These are phyloP conservation scores for Plasmodium fragile DNA, from an alignment of 169 alveolate genomes.

Conservation along the genomic window DNA sequence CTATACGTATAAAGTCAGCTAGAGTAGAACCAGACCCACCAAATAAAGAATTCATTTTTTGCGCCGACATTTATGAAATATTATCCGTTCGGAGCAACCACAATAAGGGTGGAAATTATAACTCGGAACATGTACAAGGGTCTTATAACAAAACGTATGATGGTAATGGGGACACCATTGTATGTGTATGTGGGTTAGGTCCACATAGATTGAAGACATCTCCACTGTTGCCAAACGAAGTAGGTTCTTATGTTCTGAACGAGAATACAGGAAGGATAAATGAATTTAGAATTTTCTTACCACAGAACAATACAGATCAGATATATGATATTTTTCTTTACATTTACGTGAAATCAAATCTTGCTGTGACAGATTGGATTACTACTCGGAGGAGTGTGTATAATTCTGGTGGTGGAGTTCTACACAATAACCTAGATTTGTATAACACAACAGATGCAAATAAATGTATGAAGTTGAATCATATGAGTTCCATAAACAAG, in stretches of 20 bases:
- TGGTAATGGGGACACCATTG: slow-evolving; percentile 52
- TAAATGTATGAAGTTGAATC: not conserved
- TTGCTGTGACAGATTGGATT: slow-evolving; percentile 79
- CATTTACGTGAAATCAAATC: slow-evolving; percentile 73
- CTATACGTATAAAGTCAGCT: slow-evolving; percentile 75
- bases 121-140: not conserved
- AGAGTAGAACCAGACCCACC: slow-evolving; percentile 55
- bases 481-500: slow-evolving; percentile 53
- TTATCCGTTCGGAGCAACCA: slow-evolving; percentile 14
- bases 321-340: slow-evolving; percentile 82
- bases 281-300: slow-evolving; percentile 82
- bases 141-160: slow-evolving; percentile 2
- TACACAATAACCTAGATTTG: not conserved
- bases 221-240: slow-evolving; percentile 59
- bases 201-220: slow-evolving; percentile 72
- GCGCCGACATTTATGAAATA: slow-evolving; percentile 69
- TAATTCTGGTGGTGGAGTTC: slow-evolving; percentile 6
- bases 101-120: not conserved
- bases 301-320: slow-evolving; percentile 80
- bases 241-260: slow-evolving; percentile 83
- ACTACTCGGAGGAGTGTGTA: slow-evolving; percentile 11
- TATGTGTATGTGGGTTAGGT: slow-evolving; percentile 83
- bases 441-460: slow-evolving; percentile 19
- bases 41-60: slow-evolving; percentile 48
- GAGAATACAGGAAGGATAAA: slow-evolving; percentile 87